Base-by-base conservation (phyloP, 108 stramenopile genomes). In the Skeletonema marinoi region DNA sequence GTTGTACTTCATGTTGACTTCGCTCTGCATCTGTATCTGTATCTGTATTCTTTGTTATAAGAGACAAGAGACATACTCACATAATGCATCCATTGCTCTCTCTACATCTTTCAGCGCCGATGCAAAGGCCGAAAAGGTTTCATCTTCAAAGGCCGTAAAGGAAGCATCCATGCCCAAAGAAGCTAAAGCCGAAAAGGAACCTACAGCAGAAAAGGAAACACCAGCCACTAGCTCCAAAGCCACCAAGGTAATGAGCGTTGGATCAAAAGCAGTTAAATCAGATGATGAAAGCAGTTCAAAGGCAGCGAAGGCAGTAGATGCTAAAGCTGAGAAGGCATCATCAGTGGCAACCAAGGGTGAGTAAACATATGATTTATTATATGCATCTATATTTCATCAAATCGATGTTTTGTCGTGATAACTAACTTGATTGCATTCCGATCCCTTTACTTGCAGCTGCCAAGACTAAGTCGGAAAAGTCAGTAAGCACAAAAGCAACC, bases 261-360 rank as follows among this genome's bases (percentile, higher is more conserved):
- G 0, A 21, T 7, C 54, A 10, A 56, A 56, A 25, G 19, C 54
- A 21, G 10, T 12, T 12, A 41, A 41, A 41, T 11, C 39, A 41
- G 21, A 56, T 29, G 7, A 56, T 1, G n/a, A 17, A 51, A 21
- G 9, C 9, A 56, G 21, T 25, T 6, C 54, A 10, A 56, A 56
- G 6, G 54, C 54, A 10, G 25, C 0, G 2, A 56, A 56, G 54
- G 17, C 50, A 51, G 50, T 7, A n/a, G 54, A 56, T 6, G 7
- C 54, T 56, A 56, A 56, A 56, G 54, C 54, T 25, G 54, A 25
- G 21, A 56, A 56, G 54, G 54, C 54, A 25, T 56, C 54, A 29
- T 56, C 54, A 10, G 50, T 21, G 7, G 4, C 12, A 0, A 11
- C 16, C n/a, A 56, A 56, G 54, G 16, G 44, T 46, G 44, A 46